phyloP scores from a whole-genome alignment of 202 grass and related monocot species.

The Sporobolus alterniflorus region DNA sequence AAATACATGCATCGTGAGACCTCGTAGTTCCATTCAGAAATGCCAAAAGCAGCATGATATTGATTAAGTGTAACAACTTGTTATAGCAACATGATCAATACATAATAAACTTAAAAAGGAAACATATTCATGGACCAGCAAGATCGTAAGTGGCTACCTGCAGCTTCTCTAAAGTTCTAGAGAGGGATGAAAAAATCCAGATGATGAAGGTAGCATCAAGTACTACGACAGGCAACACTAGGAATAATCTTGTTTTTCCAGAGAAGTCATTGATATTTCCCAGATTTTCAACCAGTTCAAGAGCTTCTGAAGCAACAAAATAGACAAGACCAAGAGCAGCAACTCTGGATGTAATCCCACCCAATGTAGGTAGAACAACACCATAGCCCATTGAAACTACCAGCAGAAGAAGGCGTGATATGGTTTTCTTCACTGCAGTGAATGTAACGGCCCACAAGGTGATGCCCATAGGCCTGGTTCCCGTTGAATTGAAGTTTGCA shows the following conservation, averaged over 20 bases:
- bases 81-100: not conserved
- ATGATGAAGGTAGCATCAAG: constrained; percentile 99
- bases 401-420: constrained; percentile 89
- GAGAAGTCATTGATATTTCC: constrained; percentile 98
- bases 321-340: constrained; percentile 80
- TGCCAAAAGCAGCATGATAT: not conserved
- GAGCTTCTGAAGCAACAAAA: constrained; percentile 88
- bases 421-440: constrained; percentile 95
- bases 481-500: constrained; percentile 95
- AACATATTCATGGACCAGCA: constrained; percentile 29
- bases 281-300: constrained; percentile 95
- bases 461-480: constrained; percentile 89
- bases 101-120: constrained; percentile 1
- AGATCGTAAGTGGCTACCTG: constrained; percentile 61
- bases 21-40: constrained; percentile 3
- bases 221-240: constrained; percentile 93
- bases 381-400: constrained; percentile 98
- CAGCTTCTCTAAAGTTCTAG: constrained; percentile 95
- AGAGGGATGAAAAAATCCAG: constrained; percentile 99
- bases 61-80: not conserved
- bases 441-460: constrained; percentile 99
- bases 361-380: constrained; percentile 81
- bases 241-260: constrained; percentile 92
- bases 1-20: not conserved
- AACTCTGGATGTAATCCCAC: constrained; percentile 85